Conservation (phyloP, 2,329 filamentous ascomycete species). For the Dendrostoma leiphaemia region DNA sequence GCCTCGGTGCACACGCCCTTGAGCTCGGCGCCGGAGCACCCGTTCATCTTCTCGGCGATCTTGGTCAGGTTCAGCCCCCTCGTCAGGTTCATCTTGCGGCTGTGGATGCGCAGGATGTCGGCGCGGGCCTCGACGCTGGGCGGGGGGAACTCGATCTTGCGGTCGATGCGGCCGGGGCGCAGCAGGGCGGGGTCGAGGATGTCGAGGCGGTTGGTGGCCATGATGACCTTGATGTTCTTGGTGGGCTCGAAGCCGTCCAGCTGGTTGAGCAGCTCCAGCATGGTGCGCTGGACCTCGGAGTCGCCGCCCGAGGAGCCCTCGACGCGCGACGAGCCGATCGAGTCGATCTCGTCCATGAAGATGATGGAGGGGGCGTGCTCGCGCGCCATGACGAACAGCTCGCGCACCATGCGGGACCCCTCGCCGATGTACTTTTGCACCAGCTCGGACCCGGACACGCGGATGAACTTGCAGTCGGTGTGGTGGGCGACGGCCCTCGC, state of each 20-base stretch:
- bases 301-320: slow-evolving; percentile 94
- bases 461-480: slow-evolving; percentile 98
- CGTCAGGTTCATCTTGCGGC: slow-evolving; percentile 96
- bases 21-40: slow-evolving; percentile 93
- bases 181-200: slow-evolving; percentile 94
- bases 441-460: slow-evolving; percentile 91
- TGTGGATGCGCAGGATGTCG: slow-evolving; percentile 97
- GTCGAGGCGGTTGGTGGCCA: slow-evolving; percentile 97
- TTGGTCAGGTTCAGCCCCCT: slow-evolving; percentile 96
- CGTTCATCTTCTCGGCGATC: slow-evolving; percentile 99
- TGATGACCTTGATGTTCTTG: slow-evolving; percentile 99
- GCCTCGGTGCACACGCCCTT: slow-evolving; percentile 99
- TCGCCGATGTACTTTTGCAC: slow-evolving; percentile 99
- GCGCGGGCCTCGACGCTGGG: slow-evolving; percentile 94
- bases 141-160: slow-evolving; percentile 98
- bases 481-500: slow-evolving; percentile 96
- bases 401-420: slow-evolving; percentile 95
- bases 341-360: slow-evolving; percentile 99
- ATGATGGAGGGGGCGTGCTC: slow-evolving; percentile 98
- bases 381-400: slow-evolving; percentile 98
- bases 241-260: slow-evolving; percentile 98
- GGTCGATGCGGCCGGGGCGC: slow-evolving; percentile 94
- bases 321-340: slow-evolving; percentile 94
- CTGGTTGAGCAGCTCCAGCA: slow-evolving; percentile 97
- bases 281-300: slow-evolving; percentile 96